Evolutionary conservation across 192 early-diverging fungal genomes (phyloP).

Genomic region (Podila epigama): DNA sequence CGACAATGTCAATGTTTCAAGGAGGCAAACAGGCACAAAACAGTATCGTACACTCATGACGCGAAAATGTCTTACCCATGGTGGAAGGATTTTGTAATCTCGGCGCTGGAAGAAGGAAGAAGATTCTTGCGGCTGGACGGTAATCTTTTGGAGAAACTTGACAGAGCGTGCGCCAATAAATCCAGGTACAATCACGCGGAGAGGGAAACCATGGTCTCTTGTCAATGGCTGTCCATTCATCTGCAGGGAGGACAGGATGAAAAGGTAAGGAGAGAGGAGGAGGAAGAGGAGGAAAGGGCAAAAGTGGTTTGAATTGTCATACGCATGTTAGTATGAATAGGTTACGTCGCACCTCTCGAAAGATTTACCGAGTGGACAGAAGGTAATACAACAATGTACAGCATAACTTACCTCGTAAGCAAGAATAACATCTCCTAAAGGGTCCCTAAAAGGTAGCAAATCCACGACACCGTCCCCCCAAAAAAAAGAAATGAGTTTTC

Average conservation of each 20-base stretch:
- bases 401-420: conserved; percentile 64
- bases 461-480: background rate
- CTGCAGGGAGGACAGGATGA: conserved; percentile 36
- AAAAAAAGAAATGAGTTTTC: background rate
- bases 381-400: too few relatives aligned
- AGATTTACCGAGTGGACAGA: too few relatives aligned
- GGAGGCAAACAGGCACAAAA: background rate
- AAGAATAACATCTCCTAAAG: conserved; percentile 67
- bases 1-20: conserved; percentile 14
- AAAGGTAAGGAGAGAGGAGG: too few relatives aligned
- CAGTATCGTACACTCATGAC: background rate
- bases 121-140: conserved; percentile 70
- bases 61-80: conserved; percentile 51
- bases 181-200: conserved; percentile 87
- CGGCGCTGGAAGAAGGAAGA: conserved; percentile 72
- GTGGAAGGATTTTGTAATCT: conserved; percentile 88
- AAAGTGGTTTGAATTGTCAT: too few relatives aligned
- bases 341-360: too few relatives aligned
- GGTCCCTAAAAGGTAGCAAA: conserved; percentile 34
- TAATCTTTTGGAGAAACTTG: conserved; percentile 80
- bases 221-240: conserved; percentile 78
- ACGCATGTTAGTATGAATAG: too few relatives aligned
- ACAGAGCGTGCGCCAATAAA: conserved; percentile 89
- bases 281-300: too few relatives aligned
- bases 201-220: conserved; percentile 85